phyloP scores from a whole-genome alignment of 2,329 filamentous ascomycete genomes.

The Trichoderma sp. region DNA sequence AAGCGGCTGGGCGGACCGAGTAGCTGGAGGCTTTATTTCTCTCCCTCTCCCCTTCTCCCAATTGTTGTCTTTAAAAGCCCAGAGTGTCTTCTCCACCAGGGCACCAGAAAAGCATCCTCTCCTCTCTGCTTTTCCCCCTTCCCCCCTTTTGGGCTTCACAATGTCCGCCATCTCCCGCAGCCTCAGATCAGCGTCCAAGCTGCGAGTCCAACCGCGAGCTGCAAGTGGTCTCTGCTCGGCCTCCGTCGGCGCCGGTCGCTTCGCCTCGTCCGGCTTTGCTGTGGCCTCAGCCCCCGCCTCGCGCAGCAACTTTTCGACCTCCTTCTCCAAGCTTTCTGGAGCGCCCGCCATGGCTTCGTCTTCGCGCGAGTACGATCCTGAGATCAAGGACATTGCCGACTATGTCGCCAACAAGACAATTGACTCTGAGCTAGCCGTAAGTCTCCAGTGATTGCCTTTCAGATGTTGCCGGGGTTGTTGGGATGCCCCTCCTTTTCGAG shows the following conservation, averaged over 20 bases:
- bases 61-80: too few species aligned
- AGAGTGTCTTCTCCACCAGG: background rate
- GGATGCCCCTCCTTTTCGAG: constrained; percentile 18
- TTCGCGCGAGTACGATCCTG: constrained; percentile 75
- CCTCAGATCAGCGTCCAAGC: constrained; percentile 57
- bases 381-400: constrained; percentile 91
- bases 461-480: background rate
- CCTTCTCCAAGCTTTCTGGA: constrained; percentile 50
- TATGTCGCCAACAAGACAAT: constrained; percentile 94
- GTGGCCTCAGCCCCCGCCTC: constrained; percentile 42
- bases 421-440: constrained; percentile 87
- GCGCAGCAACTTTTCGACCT: constrained; percentile 53
- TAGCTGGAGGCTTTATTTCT: constrained; percentile 12
- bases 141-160: constrained; percentile 28
- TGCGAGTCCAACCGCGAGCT: constrained; percentile 50
- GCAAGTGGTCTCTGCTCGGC: constrained; percentile 32
- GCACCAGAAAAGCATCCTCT: background rate
- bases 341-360: constrained; percentile 55
- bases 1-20: background rate
- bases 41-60: background rate
- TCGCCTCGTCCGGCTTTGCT: constrained; percentile 30
- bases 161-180: constrained; percentile 60
- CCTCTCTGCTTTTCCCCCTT: background rate
- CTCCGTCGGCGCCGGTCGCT: constrained; percentile 36
- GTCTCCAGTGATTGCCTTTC: constrained; percentile 41